A percentile compares a stretch with the other conserved stretches of the same genome.
Evolutionary conservation across 495 filamentous ascomycete genomes (phyloP).

Genomic region (Penicillium cinerascens): DNA sequence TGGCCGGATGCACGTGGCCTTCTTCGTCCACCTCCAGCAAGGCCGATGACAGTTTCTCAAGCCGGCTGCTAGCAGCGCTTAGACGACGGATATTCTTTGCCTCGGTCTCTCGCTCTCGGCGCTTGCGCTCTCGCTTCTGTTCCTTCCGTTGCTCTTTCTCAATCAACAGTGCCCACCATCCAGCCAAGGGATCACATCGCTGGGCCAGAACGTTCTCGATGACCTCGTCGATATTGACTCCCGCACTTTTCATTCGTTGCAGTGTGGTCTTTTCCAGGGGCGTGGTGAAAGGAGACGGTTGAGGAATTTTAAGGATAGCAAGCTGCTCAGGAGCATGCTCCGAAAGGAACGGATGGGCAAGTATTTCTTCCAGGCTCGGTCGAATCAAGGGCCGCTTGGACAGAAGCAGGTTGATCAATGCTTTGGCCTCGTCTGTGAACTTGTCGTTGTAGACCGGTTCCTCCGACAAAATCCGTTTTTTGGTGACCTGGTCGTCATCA

Average conservation of each 20-base stretch:
- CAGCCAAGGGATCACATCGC: conserved; percentile 82
- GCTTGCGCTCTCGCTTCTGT: conserved; percentile 73
- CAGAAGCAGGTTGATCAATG: conserved; percentile 70
- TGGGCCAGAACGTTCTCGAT: conserved; percentile 91
- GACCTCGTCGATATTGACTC: conserved; percentile 89
- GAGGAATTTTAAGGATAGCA: conserved; percentile 81
- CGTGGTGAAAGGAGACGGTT: conserved; percentile 82
- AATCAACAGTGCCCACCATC: conserved; percentile 94
- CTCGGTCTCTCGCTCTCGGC: conserved; percentile 79
- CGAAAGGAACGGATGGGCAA: conserved; percentile 82
- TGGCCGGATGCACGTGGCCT: conserved; percentile 36
- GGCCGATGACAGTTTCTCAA: conserved; percentile 73
- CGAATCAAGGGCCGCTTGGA: conserved; percentile 85
- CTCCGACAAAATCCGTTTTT: conserved; percentile 74
- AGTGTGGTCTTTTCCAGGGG: conserved; percentile 85
- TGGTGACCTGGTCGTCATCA: conserved; percentile 82
- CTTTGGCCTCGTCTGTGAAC: conserved; percentile 70
- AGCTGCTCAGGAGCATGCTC: conserved; percentile 88
- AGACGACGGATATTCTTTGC: conserved; percentile 75
- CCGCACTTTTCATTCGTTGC: conserved; percentile 90
- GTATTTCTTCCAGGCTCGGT: conserved; percentile 81
- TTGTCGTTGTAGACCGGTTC: conserved; percentile 83
- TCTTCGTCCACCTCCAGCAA: conserved; percentile 74
- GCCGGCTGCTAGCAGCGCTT: conserved; percentile 78
- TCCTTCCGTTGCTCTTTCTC: conserved; percentile 96